Evolutionary conservation across 805 yeast genomes (phyloP), one percentile per base, ranked within the genome.

Genomic region (Pichia nanzhaoensis): DNA sequence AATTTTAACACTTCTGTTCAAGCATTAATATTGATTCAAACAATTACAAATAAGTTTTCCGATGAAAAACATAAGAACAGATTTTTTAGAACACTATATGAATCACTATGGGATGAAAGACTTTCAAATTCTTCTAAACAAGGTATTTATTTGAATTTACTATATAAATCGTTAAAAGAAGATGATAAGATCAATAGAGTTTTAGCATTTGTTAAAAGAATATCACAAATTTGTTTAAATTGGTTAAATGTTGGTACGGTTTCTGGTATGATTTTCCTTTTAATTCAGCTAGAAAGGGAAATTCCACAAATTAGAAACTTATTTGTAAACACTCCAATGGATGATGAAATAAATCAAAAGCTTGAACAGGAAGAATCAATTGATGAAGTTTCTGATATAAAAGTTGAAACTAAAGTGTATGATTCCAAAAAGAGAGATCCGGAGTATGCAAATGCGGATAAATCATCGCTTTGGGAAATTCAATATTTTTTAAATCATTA

Each of bases 391-490:
- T 57, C 52, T 8, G 66, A 61, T 32, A 58, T 53, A 28, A 39
- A 28, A 50, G 42, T 32, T 17, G 48, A 41, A 18, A 38, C 21
- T 9, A 53, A 51, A 41, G 55, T 51, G 12, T 93, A 93, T 60
- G 97, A 93, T 64, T 78, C 95, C 31, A 80, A 80, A 57, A 87
- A 86, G 59, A 79, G 98, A 62, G 98, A 93, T 60, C 99, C 99
- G n/a, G 73, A 77, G 52, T 88, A 65, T 60, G 87, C 97, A n/a
- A 75, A 86, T 60, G 97, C 97, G 5, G 80, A 79, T 37, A 74
- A 73, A 39, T 71, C 96, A 0, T 81, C 91, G 2, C 64, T 91
- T 41, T 93, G 97, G 97, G 99, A 93, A 67, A 60, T 89, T 10
- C 67, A 71, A 34, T 84, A 79, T 30, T 82, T 93, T 59, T 60